Conservation (phyloP, 73 alveolate genomes). For the Symbiodinium natans region DNA sequence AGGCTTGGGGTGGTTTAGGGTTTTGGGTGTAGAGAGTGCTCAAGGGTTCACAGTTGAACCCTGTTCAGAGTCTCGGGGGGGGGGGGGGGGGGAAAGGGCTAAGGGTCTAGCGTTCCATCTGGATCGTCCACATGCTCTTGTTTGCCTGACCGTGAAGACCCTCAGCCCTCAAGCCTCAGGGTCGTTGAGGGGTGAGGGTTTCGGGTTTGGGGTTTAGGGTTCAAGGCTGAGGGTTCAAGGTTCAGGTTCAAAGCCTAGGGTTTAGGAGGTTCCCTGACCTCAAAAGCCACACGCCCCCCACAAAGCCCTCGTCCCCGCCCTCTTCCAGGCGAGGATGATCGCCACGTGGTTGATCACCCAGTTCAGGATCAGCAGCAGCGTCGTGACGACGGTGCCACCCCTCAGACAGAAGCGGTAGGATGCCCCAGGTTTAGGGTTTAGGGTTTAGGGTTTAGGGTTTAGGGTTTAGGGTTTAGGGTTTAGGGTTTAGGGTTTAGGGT, state of each 20-base stretch:
- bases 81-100: too few species aligned
- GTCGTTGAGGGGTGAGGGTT: too few species aligned
- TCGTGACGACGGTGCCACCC: conserved; percentile 32
- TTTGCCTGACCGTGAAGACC: too few species aligned
- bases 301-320: not conserved
- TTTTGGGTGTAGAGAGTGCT: not conserved
- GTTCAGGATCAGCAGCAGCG: conserved; percentile 14
- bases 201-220: not conserved
- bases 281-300: too few species aligned
- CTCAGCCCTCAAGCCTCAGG: too few species aligned
- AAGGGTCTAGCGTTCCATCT: too few species aligned
- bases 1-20: not conserved
- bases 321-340: conserved; percentile 74
- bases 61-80: too few species aligned
- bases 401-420: not conserved
- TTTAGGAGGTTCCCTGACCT: not conserved
- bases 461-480: too few species aligned
- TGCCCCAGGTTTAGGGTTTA: not conserved
- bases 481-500: too few species aligned
- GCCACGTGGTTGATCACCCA: conserved; percentile 65
- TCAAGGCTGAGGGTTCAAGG: not conserved
- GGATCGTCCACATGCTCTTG: too few species aligned
- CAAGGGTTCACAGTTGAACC: not conserved
- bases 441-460: too few species aligned
- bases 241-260: not conserved